Evolutionary conservation across 2,329 filamentous ascomycete genomes (phyloP), one percentile per base, ranked within the genome.

Genomic region (Cladosporium sp.): DNA sequence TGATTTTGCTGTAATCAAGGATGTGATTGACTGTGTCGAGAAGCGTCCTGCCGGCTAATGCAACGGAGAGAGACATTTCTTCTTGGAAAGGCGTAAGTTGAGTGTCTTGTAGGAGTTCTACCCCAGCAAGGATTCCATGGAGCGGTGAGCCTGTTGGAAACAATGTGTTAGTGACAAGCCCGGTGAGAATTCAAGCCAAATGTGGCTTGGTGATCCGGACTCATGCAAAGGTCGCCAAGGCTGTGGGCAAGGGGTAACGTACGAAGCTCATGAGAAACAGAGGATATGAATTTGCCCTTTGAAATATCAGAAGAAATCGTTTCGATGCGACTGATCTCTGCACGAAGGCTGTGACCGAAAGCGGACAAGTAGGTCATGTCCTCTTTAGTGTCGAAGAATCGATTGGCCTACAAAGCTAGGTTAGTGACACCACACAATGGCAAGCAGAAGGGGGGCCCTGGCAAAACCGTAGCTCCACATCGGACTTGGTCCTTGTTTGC

Each of bases 251-350:
- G 16, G 16, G 21, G 16, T 16, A 49, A 49, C 25, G 16, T 39
- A 46, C 56, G 56, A 11, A 85, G 74, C 66, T 86, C 84, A 68
- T 86, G 84, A 34, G 77, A 81, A 16, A 85, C 79, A 0, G 80
- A 82, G 0, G 80, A 79, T 11, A 86, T 80, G 49, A 86, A 83
- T 5, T 82, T 82, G 0, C 79, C 78, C 65, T 86, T 85, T 18
- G 81, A 78, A 66, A 79, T 77, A 30, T 83, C 80, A 5, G 78
- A 73, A 10, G 75, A 75, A 3, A 78, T 61, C 5, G 75, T 77
- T 21, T 76, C 75, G 10, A 80, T 70, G 8, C 78, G 69, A 21
- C 74, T 69, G n/a, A 80, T 65, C 65, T 79, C 75, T 11, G 74
- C 75, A 68, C 76, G 77, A 34, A 80, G 67, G 53, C 73, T 79